Conservation (phyloP, 345 rosid genomes). For the Gossypium stocksii region DNA sequence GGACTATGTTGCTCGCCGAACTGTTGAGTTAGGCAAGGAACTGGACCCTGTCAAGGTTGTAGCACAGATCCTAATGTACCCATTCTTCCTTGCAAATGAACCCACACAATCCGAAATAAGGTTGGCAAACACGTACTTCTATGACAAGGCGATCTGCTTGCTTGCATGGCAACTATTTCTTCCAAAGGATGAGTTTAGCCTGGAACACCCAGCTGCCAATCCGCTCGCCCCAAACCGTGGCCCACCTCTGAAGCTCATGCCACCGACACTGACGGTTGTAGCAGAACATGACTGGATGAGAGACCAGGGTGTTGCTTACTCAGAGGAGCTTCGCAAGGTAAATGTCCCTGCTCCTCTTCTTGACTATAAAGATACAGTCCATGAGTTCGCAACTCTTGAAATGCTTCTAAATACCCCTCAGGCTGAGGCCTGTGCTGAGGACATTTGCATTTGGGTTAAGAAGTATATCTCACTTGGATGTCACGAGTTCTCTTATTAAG, state of each 20-base stretch:
- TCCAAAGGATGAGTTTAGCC: constrained; percentile 65
- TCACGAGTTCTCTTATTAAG: constrained; percentile 82
- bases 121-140: constrained; percentile 80
- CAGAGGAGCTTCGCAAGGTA: constrained; percentile 79
- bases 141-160: constrained; percentile 72
- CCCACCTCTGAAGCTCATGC: constrained; percentile 83
- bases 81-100: constrained; percentile 71
- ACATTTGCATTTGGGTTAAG: constrained; percentile 87
- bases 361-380: constrained; percentile 92
- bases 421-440: constrained; percentile 92
- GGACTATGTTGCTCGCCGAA: constrained; percentile 68
- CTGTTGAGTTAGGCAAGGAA: constrained; percentile 63
- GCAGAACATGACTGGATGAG: constrained; percentile 99
- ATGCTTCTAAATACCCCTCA: constrained; percentile 86
- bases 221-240: constrained; percentile 68
- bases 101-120: constrained; percentile 87
- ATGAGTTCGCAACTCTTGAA: constrained; percentile 92
- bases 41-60: constrained; percentile 87
- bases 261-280: constrained; percentile 86
- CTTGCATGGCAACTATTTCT: constrained; percentile 92
- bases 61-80: constrained; percentile 91
- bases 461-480: constrained; percentile 80
- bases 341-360: constrained; percentile 86
- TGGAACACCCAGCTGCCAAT: constrained; percentile 83
- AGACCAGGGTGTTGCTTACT: constrained; percentile 91